phyloP scores from a whole-genome alignment of 148 eudicot species.

The Rhododendron griersonianum region DNA sequence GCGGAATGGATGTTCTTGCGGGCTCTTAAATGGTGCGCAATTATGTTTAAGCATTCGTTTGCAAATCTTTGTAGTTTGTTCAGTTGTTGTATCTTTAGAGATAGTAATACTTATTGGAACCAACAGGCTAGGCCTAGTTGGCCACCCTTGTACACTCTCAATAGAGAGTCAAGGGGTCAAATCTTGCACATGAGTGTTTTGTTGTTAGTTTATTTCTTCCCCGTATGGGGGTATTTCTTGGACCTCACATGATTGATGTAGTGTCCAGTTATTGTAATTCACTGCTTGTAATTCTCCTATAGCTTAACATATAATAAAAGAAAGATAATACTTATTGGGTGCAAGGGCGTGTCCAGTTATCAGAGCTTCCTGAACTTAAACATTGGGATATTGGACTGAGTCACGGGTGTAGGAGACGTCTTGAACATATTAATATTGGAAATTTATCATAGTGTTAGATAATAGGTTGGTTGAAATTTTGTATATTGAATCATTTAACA shows the following conservation, averaged over 20 bases:
- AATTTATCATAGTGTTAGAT: too few species aligned
- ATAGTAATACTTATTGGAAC: neutral
- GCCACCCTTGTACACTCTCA: neutral
- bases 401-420: neutral
- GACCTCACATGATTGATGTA: neutral
- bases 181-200: neutral
- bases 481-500: neutral
- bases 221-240: neutral
- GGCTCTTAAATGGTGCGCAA: constrained; percentile 60
- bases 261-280: neutral
- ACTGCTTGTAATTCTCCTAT: neutral
- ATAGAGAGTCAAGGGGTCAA: neutral
- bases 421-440: neutral
- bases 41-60: neutral
- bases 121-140: neutral
- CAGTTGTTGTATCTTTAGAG: neutral
- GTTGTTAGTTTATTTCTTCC: neutral
- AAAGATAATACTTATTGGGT: neutral
- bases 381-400: neutral
- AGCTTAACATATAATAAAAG: neutral
- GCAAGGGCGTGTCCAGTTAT: neutral
- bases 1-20: constrained; percentile 78
- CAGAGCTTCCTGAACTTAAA: neutral
- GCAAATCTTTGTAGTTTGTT: neutral
- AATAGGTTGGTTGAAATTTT: neutral